phyloP scores from a whole-genome alignment of 805 yeast species.

The Wickerhamiella sergipiensis region DNA sequence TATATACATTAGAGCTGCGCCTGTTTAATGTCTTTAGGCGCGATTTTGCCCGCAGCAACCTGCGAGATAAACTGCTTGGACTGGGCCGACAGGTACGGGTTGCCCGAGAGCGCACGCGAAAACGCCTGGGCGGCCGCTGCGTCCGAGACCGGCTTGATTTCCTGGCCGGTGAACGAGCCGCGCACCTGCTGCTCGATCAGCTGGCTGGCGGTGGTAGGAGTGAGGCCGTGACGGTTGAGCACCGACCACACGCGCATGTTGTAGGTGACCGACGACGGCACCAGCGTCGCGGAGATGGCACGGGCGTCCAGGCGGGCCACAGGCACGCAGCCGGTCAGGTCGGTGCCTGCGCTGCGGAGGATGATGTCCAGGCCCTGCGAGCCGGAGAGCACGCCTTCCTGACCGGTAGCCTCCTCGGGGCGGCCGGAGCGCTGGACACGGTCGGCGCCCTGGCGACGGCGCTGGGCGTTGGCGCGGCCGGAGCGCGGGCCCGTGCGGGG shows the following conservation, averaged over 20 bases:
- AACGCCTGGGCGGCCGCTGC: slow-evolving; percentile 2
- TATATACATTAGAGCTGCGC: neutral
- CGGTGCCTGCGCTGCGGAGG: slow-evolving; percentile 8
- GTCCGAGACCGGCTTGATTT: neutral
- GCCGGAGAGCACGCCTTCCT: neutral
- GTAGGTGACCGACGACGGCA: slow-evolving; percentile 8
- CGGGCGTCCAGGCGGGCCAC: slow-evolving; percentile 2
- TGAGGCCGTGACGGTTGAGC: slow-evolving; percentile 8
- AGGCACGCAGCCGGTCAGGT: slow-evolving; percentile 2
- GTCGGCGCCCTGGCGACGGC: neutral
- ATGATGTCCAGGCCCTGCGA: slow-evolving; percentile 12
- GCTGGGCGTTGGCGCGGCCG: neutral
- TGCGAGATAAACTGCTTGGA: slow-evolving; percentile 10
- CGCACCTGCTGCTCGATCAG: neutral
- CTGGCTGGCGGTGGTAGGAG: slow-evolving; percentile 7
- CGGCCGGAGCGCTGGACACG: neutral
- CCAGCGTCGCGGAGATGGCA: slow-evolving; percentile 1
- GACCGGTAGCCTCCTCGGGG: neutral
- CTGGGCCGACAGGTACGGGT: slow-evolving; percentile 4
- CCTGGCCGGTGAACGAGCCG: neutral
- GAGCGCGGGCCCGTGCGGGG: neutral
- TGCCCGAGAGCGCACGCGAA: slow-evolving; percentile 7
- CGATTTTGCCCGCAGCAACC: slow-evolving; percentile 12
- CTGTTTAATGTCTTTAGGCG: slow-evolving; percentile 10
- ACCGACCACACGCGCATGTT: slow-evolving; percentile 16